Percentiles rank a stretch among this genome's conserved stretches.
Evolutionary conservation across 2,329 filamentous ascomycete species (phyloP).

Genomic region (Lasiodiplodia theobromae): DNA sequence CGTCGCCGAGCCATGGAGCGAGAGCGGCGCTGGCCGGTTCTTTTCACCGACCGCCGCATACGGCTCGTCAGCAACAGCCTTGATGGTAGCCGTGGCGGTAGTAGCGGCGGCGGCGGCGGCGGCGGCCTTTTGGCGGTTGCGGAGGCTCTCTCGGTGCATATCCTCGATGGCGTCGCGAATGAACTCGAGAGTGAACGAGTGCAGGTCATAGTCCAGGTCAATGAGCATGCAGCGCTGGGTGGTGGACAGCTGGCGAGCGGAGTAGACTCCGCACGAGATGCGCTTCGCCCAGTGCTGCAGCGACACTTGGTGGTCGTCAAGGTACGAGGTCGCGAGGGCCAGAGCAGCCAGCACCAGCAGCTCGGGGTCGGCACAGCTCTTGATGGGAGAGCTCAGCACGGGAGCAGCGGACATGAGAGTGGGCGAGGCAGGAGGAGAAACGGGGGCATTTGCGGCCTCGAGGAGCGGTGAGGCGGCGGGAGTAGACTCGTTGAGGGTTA

Average conservation of each 20-base stretch:
- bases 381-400: conserved; percentile 6
- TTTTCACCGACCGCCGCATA: conserved; percentile 30
- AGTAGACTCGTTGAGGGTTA: conserved; percentile 34
- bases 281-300: conserved; percentile 43
- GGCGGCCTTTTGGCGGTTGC: conserved; percentile 20
- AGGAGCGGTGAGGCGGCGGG: conserved; percentile 33
- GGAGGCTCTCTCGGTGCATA: conserved; percentile 38
- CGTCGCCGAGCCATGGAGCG: conserved; percentile 37
- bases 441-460: conserved; percentile 33
- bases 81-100: neutral
- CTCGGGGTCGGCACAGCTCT: conserved; percentile 38
- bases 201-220: conserved; percentile 49
- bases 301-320: conserved; percentile 42
- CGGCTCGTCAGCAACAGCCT: conserved; percentile 30
- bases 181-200: conserved; percentile 43
- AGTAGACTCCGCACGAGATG: conserved; percentile 39
- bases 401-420: conserved; percentile 13
- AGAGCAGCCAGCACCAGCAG: conserved; percentile 47
- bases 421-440: conserved; percentile 18
- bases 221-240: conserved; percentile 44
- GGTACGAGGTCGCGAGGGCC: conserved; percentile 44
- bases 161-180: conserved; percentile 41
- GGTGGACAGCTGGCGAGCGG: conserved; percentile 41
- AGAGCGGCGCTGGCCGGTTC: conserved; percentile 36
- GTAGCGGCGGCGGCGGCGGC: conserved; percentile 1